Percentiles rank a stretch among this genome's conserved stretches.
Evolutionary conservation across 1,284 basidiomycete species (phyloP).

Genomic region (Chondrostereum purpureum): DNA sequence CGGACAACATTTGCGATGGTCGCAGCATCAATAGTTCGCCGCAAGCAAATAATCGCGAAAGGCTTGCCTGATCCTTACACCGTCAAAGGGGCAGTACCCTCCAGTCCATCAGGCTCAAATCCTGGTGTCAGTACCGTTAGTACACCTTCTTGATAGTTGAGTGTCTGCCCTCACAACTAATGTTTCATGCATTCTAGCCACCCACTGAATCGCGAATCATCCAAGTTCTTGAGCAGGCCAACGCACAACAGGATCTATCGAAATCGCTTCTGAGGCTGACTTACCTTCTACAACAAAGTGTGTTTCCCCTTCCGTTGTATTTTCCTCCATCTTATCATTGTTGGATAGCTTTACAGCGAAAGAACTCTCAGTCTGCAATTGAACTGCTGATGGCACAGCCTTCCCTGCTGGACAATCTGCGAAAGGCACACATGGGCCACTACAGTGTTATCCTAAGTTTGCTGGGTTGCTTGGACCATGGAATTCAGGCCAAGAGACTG

Average conservation of each 20-base stretch:
- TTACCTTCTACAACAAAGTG: conserved; percentile 77
- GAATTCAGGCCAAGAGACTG: conserved; percentile 73
- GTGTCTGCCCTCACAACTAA: neutral
- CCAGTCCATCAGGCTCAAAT: conserved; percentile 21
- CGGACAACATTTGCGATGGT: conserved; percentile 98
- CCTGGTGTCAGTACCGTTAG: conserved; percentile 42
- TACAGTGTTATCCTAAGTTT: conserved; percentile 88
- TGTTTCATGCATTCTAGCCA: neutral
- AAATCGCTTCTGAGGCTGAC: conserved; percentile 80
- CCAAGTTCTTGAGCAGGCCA: conserved; percentile 69
- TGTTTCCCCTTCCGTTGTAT: conserved; percentile 15
- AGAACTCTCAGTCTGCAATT: conserved; percentile 69
- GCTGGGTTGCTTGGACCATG: conserved; percentile 83
- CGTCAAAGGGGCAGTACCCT: conserved; percentile 16
- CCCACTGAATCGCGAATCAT: conserved; percentile 47
- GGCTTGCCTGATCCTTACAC: conserved; percentile 77
- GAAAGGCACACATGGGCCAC: conserved; percentile 84
- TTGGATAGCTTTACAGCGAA: conserved; percentile 47
- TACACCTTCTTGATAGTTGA: too few species aligned
- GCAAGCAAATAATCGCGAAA: conserved; percentile 77
- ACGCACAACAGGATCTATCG: conserved; percentile 79
- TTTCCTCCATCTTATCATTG: conserved; percentile 8
- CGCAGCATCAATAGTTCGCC: conserved; percentile 82
- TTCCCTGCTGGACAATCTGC: conserved; percentile 74
- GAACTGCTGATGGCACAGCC: conserved; percentile 79